A percentile compares a stretch with the other conserved stretches of the same genome.
These are phyloP conservation scores for Lachnellula cervina DNA, from an alignment of 2,329 filamentous ascomycete species.

Conservation along the genomic window DNA sequence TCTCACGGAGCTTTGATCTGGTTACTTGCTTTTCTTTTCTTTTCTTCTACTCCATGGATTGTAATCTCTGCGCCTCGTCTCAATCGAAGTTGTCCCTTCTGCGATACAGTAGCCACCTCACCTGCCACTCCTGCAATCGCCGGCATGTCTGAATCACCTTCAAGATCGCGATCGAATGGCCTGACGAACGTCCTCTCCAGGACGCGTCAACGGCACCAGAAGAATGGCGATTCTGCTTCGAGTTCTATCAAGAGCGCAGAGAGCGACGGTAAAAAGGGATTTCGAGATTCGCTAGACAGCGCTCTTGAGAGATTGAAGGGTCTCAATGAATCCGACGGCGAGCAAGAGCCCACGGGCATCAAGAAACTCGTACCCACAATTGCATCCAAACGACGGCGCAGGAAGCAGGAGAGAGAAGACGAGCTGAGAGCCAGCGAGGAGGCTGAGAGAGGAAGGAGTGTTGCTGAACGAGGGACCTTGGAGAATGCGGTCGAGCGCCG, in stretches of 20 bases:
- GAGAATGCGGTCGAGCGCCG: slow-evolving; percentile 19
- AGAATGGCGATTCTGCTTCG: slow-evolving; percentile 19
- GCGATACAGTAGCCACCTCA: too few relatives aligned
- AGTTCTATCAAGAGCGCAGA: slow-evolving; percentile 27
- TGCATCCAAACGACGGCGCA: slow-evolving; percentile 44
- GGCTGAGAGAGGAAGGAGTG: slow-evolving; percentile 30
- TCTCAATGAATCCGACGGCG: slow-evolving; percentile 16
- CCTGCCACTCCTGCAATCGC: neutral
- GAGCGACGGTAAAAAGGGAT: slow-evolving; percentile 16
- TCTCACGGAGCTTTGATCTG: too few relatives aligned
- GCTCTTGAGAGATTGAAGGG: slow-evolving; percentile 24
- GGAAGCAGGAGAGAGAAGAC: slow-evolving; percentile 41
- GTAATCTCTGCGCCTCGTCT: too few relatives aligned
- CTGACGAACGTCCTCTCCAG: slow-evolving; percentile 27
- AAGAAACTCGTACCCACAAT: slow-evolving; percentile 52
- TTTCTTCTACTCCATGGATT: too few relatives aligned
- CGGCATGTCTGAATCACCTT: slow-evolving; percentile 31
- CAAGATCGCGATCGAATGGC: slow-evolving; percentile 6
- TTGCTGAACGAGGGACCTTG: slow-evolving; percentile 31
- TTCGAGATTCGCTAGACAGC: slow-evolving; percentile 22
- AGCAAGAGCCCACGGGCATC: slow-evolving; percentile 33
- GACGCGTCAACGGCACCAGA: slow-evolving; percentile 18
- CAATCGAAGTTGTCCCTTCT: too few relatives aligned
- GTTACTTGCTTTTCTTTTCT: too few relatives aligned
- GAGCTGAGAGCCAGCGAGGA: slow-evolving; percentile 33